phyloP scores from a whole-genome alignment of 2,329 filamentous ascomycete genomes.

The Lizonia empirigonia region DNA sequence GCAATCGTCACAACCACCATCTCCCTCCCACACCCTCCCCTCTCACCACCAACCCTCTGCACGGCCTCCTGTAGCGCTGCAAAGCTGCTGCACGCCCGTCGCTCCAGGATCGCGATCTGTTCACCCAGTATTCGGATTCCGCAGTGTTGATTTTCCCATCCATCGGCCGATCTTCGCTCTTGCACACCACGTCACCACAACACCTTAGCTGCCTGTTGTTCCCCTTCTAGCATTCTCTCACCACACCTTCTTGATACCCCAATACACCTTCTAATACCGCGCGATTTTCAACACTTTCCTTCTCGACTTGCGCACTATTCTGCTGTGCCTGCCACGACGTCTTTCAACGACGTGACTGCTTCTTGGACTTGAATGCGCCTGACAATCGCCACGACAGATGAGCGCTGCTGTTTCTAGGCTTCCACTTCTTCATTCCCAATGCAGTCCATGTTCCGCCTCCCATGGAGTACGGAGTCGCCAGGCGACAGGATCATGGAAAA shows the following conservation, averaged over 20 bases:
- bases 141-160: conserved; percentile 26
- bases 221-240: conserved; percentile 45
- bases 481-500: conserved; percentile 53
- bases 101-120: conserved; percentile 33
- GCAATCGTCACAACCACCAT: conserved; percentile 15
- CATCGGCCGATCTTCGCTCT: conserved; percentile 41
- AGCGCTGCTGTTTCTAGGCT: conserved; percentile 44
- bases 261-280: conserved; percentile 41
- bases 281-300: conserved; percentile 21
- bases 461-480: conserved; percentile 54
- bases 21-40: conserved; percentile 16
- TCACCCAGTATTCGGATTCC: conserved; percentile 18
- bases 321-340: conserved; percentile 38
- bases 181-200: conserved; percentile 38
- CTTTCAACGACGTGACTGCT: conserved; percentile 35
- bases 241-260: conserved; percentile 34
- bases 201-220: conserved; percentile 38
- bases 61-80: conserved; percentile 35
- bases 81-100: conserved; percentile 29
- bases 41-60: conserved; percentile 22
- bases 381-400: conserved; percentile 47
- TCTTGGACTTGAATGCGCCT: conserved; percentile 39
- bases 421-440: conserved; percentile 48
- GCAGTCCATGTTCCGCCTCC: conserved; percentile 59
- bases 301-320: conserved; percentile 23